Base-by-base conservation (phyloP, 164 flowering plant genomes). In the Paratinospora sagittata region DNA sequence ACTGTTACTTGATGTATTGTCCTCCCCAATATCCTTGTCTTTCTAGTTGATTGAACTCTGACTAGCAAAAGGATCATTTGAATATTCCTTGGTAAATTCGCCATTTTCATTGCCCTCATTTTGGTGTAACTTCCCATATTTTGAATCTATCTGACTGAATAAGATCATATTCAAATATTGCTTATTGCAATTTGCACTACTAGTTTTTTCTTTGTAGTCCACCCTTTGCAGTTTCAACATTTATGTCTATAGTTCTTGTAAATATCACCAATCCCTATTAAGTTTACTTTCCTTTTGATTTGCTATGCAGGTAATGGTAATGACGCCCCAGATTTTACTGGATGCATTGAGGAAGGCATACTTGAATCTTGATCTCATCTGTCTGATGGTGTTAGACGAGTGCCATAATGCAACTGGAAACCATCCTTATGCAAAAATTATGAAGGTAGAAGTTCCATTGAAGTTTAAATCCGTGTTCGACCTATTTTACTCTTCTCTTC, bases 301-400 rank as follows among this genome's bases (percentile, higher is more conserved):
- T 30, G 10, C 68, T 57, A 67, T 80, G 34, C 69, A 93, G 98
- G 96, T 93, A 26, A 69, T 93, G 72, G 93, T 93, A 17, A 93
- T 93, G 98, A 91, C 98, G 61, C 98, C 97, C 13, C 91, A 88
- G 73, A 82, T 93, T 75, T 72, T 91, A 19, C 77, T 91, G 81
- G 92, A 91, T 82, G 90, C 91, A 72, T 75, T 93, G 72, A 87
- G 91, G 78, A 93, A 89, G 73, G 92, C 90, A 69, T 89, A 82
- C 74, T 63, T 93, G 70, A 84, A 76, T 52, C 70, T 91, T 5
- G 85, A 85, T 5, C 73, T 62, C 66, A 80, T 93, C 49, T 76
- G 84, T 77, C 82, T 93, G 65, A 45, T 91, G 73, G 76, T 91
- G 61, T 73, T 93, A 71, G 98, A 93, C 65, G 98, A 93, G 65